Base-by-base conservation (phyloP, 139 green algal genomes). In the Penium margaritaceum region DNA sequence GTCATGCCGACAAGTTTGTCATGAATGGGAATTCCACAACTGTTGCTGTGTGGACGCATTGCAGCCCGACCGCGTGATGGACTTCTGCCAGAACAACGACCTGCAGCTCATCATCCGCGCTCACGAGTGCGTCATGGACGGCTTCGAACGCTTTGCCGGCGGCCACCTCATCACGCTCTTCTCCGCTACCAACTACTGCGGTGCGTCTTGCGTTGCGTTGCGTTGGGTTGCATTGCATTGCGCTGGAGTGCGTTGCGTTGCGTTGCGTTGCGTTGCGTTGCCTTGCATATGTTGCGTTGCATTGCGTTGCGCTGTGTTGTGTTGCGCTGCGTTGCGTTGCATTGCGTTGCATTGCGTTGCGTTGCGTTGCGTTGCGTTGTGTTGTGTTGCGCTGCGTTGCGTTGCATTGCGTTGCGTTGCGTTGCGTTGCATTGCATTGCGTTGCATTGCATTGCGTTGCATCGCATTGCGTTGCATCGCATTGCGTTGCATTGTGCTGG, bases 61-160 rank as follows among this genome's bases (percentile, higher is more conserved):
- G 46, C 68, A 76, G 68, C 94, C 94, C 4, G 94, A 99, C 85
- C 75, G 94, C 4, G 94, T 99, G 36, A 94, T 91, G 79, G 88
- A 96, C 43, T 99, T 99, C 81, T 99, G 94, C 90, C 90, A 91
- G 85, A 87, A 90, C 35, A 99, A 99, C 81, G 81, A 86, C 63
- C 83, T 99, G 80, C 93, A 97, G 82, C 95, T 98, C 41, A 98
- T 99, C 54, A 89, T 99, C 67, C 88, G 94, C 17, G 94, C 94
- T 38, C 94, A 99, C 84, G 94, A 99, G 90, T 99, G 94, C 73
- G 94, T 99, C 27, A 99, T 99, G 94, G 94, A 99, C 72, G 94
- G 94, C 68, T 99, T 99, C 79, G 94, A 99, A 86, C 89, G 94
- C 62, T 99, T 99, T 82, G 94, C 94, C 0, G 37, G 71, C 35